Evolutionary conservation across 2,329 filamentous ascomycete species (phyloP).

Genomic region (Neofusicoccum umdonicola): DNA sequence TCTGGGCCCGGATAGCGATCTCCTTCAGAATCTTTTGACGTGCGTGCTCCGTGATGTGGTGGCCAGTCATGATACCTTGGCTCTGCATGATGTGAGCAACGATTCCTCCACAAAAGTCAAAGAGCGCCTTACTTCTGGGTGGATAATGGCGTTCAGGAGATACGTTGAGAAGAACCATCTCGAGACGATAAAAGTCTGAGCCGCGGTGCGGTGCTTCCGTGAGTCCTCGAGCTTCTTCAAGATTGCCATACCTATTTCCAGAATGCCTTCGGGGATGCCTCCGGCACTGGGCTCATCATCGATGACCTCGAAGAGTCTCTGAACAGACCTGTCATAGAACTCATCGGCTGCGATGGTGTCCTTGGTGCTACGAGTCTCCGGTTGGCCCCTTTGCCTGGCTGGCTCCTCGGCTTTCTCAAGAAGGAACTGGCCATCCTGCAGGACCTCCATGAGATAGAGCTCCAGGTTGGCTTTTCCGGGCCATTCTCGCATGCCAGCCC

Average conservation of each 20-base stretch:
- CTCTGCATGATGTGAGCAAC: constrained; percentile 46
- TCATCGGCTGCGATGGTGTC: constrained; percentile 80
- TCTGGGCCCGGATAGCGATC: constrained; percentile 76
- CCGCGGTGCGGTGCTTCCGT: constrained; percentile 66
- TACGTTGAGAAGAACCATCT: constrained; percentile 93
- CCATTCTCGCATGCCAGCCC: constrained; percentile 85
- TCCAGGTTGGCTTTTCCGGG: constrained; percentile 86
- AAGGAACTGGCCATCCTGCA: constrained; percentile 89
- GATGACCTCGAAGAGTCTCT: constrained; percentile 79
- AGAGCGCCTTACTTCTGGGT: constrained; percentile 68
- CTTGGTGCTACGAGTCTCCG: constrained; percentile 71
- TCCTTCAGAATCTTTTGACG: constrained; percentile 72
- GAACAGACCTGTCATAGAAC: constrained; percentile 81
- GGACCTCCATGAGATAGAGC: constrained; percentile 89
- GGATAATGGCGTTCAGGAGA: constrained; percentile 76
- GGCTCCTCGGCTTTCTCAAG: constrained; percentile 79
- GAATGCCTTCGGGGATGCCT: constrained; percentile 79
- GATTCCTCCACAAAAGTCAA: background rate
- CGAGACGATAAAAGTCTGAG: constrained; percentile 79
- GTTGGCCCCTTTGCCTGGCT: constrained; percentile 62
- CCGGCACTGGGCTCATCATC: constrained; percentile 75
- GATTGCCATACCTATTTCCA: constrained; percentile 83
- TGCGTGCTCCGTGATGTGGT: constrained; percentile 88
- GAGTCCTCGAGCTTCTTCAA: constrained; percentile 69
- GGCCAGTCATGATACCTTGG: constrained; percentile 71